These are phyloP conservation scores for Coelastrella sp. DNA, from an alignment of 139 green algal species.

Conservation along the genomic window DNA sequence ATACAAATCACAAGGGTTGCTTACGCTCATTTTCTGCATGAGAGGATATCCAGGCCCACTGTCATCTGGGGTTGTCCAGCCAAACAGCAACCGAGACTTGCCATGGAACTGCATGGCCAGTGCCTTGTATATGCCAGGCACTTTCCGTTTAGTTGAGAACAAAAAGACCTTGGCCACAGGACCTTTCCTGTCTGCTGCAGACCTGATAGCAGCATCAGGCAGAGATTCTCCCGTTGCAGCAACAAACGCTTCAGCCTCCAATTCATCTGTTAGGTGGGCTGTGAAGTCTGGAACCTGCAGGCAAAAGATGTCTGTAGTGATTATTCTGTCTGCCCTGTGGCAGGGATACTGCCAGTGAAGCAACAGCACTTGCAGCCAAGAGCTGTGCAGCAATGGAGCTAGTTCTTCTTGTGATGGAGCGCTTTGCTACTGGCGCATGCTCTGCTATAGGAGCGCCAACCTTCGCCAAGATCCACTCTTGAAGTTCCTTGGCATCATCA, in stretches of 20 bases:
- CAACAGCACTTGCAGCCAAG: too few species aligned
- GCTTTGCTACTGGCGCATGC: too few species aligned
- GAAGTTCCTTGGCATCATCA: constrained; percentile 30
- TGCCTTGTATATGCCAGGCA: constrained; percentile 48
- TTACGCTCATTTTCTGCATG: constrained; percentile 43
- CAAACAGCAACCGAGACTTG: constrained; percentile 33
- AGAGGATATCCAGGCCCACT: not conserved
- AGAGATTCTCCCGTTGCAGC: not conserved
- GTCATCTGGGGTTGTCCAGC: constrained; percentile 1
- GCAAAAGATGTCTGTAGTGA: too few species aligned
- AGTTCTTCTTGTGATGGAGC: not conserved
- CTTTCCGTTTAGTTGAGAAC: constrained; percentile 26
- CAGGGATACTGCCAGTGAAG: too few species aligned
- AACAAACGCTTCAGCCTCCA: constrained; percentile 2
- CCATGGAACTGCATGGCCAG: constrained; percentile 23
- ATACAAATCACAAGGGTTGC: too few species aligned
- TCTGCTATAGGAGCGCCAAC: too few species aligned
- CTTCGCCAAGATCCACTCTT: constrained; percentile 41
- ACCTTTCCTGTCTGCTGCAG: not conserved
- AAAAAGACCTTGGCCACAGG: constrained; percentile 39
- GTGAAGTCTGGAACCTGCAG: constrained; percentile 43
- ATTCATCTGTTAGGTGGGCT: not conserved
- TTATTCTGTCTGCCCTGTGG: too few species aligned
- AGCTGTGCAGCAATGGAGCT: too few species aligned
- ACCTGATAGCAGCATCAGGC: not conserved